A percentile compares a stretch with the other conserved stretches of the same genome.
These are phyloP conservation scores for Glarea lozoyensis DNA, from an alignment of 495 filamentous ascomycete species.

Conservation along the genomic window DNA sequence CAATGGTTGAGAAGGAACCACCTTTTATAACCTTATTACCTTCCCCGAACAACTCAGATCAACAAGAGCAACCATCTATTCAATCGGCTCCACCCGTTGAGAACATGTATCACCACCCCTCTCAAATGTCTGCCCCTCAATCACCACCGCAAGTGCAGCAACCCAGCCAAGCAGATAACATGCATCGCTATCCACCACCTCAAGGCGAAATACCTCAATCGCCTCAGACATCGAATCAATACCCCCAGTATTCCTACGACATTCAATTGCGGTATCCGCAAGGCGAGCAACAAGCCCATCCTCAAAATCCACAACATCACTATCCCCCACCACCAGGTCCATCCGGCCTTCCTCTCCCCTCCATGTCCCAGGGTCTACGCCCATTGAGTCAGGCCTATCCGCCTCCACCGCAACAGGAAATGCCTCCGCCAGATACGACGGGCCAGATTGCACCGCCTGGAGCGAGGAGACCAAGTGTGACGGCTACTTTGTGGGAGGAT, in stretches of 20 bases:
- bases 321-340: constrained; percentile 33
- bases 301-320: constrained; percentile 5
- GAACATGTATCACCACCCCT: constrained; percentile 3
- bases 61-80: background rate
- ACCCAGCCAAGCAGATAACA: background rate
- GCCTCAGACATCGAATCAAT: constrained; percentile 11
- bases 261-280: constrained; percentile 15
- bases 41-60: background rate
- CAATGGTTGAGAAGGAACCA: constrained; percentile 7
- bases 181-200: constrained; percentile 10
- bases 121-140: constrained; percentile 1
- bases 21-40: constrained; percentile 1
- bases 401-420: constrained; percentile 32
- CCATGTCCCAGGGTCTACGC: constrained; percentile 34
- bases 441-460: constrained; percentile 94
- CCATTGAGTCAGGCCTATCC: constrained; percentile 37
- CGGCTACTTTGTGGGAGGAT: constrained; percentile 96
- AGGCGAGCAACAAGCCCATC: too few species aligned
- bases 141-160: background rate
- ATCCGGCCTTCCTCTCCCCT: constrained; percentile 57
- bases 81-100: background rate
- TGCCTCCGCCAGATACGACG: constrained; percentile 59
- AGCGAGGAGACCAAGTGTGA: constrained; percentile 96
- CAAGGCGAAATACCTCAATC: constrained; percentile 6
- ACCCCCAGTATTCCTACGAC: constrained; percentile 15